These are phyloP conservation scores for Angophora floribunda DNA, from an alignment of 345 rosid genomes.

Conservation along the genomic window DNA sequence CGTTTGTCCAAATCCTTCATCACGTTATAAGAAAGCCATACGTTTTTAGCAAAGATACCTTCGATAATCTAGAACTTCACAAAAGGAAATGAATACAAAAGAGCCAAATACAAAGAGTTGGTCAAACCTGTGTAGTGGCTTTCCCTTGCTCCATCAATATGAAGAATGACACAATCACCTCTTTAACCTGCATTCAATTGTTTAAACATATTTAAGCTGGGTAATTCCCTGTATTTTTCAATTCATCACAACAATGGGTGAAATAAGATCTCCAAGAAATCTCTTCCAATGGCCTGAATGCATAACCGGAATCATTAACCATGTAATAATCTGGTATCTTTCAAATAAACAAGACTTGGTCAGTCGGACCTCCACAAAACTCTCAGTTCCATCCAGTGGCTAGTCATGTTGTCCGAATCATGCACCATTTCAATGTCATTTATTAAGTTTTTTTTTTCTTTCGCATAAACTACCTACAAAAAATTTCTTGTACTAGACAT, in stretches of 20 bases:
- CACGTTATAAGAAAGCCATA: neutral
- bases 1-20: constrained; percentile 70
- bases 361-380: neutral
- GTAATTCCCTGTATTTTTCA: neutral
- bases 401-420: neutral
- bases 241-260: neutral
- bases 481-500: neutral
- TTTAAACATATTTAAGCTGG: neutral
- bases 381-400: neutral
- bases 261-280: neutral
- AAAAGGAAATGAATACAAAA: neutral
- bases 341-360: neutral
- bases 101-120: neutral
- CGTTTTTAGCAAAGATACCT: neutral
- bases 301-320: neutral
- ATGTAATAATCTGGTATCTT: neutral
- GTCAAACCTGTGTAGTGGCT: constrained; percentile 66
- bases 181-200: constrained; percentile 62
- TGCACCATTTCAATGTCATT: neutral
- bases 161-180: constrained; percentile 80
- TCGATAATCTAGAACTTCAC: neutral
- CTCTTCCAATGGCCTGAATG: neutral
- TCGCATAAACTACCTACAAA: neutral
- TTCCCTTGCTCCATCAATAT: constrained; percentile 95
- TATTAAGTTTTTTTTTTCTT: neutral